Base-by-base conservation (phyloP, 2,329 filamentous ascomycete genomes). In the Ophiostoma populinum region DNA sequence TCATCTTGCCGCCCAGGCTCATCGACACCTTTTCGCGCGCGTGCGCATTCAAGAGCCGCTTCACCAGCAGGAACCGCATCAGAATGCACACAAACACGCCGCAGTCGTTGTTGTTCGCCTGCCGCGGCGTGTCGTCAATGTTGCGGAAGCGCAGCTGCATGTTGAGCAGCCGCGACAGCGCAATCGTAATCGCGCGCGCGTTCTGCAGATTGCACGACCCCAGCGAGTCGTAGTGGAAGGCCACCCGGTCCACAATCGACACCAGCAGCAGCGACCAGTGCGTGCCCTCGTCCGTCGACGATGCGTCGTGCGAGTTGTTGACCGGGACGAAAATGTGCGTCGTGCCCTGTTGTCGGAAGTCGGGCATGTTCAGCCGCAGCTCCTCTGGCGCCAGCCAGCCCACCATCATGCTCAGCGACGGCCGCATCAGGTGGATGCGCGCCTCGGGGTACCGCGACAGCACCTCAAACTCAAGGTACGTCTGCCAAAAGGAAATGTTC, bases 401-500 rank as follows among this genome's bases (percentile, higher is more conserved):
- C 5, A 90, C 80, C 42, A 95, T 70, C 55, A 95, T 75, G 53
- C 90, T 92, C 80, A 95, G 92, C 49, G 77, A 81, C 1, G 90
- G 90, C 10, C 87, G 80, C 19, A 98, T 75, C 38, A 98, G 80
- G 40, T 87, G 67, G 52, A 98, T 93, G 43, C 83, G 72, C 15
- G 83, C 83, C 50, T 80, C 75, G 8, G 81, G 80, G 51, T 80
- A 92, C 46, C 74, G 70, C 20, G 65, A 63, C 19, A 98, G 75
- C 41, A 83, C 75, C 61, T 95, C 87, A 42, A 75, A 81, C 56
- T 98, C 90, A 44, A 98, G 74, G 53, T 80, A 92, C 67, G 95
- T 87, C 67, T 95, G 81, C 87, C 90, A 98, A 53, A 98, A 95
- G 34, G 83, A 78, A 45, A 98, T 95, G 47, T 85, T 86, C 80